Percentiles rank a stretch among this genome's conserved stretches.
Conservation (phyloP, 768 basidiomycete genomes). For the Boletus rubescentipes region DNA sequence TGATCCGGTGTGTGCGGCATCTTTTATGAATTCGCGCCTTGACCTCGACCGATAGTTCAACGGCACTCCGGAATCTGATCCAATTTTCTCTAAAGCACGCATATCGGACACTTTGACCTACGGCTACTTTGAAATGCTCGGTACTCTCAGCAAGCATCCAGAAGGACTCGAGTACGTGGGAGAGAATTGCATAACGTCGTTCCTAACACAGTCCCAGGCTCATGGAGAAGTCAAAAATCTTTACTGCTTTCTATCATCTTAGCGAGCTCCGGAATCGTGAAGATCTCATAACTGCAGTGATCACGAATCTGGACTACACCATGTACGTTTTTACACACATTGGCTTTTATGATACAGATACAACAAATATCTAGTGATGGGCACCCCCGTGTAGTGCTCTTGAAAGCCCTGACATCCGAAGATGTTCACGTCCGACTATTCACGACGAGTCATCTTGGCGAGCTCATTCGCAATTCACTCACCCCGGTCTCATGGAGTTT, state of each 20-base stretch:
- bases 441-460: conserved; percentile 84
- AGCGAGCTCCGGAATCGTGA: conserved; percentile 89
- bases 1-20: conserved; percentile 66
- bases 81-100: conserved; percentile 81
- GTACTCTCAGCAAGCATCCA: conserved; percentile 80
- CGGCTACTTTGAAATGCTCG: conserved; percentile 96
- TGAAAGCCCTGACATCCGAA: conserved; percentile 92
- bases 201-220: conserved; percentile 47
- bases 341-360: conserved; percentile 2
- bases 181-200: neutral
- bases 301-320: conserved; percentile 89
- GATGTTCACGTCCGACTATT: conserved; percentile 88
- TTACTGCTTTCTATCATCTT: conserved; percentile 94
- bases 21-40: neutral
- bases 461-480: conserved; percentile 63
- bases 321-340: conserved; percentile 50
- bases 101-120: conserved; percentile 81
- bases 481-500: conserved; percentile 85
- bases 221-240: conserved; percentile 88
- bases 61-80: conserved; percentile 68
- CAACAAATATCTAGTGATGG: conserved; percentile 66
- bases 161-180: conserved; percentile 83
- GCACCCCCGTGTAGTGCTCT: conserved; percentile 88
- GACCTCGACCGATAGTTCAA: conserved; percentile 52
- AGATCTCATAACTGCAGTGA: conserved; percentile 87